Evolutionary conservation across 176 grass and related monocot genomes (phyloP).

Genomic region (Pontederia paniculata): DNA sequence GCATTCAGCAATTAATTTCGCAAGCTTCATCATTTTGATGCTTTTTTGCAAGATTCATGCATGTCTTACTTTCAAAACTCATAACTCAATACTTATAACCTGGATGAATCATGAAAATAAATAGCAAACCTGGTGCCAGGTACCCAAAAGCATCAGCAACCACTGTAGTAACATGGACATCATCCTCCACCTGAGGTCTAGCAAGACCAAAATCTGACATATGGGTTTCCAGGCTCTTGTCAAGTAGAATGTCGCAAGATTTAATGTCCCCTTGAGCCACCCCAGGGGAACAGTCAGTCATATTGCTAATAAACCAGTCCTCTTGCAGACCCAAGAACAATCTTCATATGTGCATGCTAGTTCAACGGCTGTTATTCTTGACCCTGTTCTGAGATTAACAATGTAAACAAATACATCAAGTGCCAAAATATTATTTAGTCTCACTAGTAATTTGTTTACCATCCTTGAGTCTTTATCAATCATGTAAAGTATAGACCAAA

Average conservation of each 20-base stretch:
- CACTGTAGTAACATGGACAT: conserved; percentile 63
- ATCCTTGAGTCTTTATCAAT: no score
- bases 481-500: no score
- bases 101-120: background rate
- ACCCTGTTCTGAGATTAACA: conserved; percentile 39
- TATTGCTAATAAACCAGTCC: conserved; percentile 84
- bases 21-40: no score
- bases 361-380: conserved; percentile 78
- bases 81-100: no score
- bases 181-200: conserved; percentile 64
- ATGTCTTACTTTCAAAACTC: no score
- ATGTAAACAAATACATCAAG: background rate
- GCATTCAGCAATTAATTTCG: no score
- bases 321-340: conserved; percentile 64
- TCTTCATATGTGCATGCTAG: conserved; percentile 94
- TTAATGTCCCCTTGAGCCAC: conserved; percentile 90
- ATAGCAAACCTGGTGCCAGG: conserved; percentile 60
- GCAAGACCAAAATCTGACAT: conserved; percentile 87
- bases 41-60: no score
- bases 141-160: conserved; percentile 88
- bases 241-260: conserved; percentile 90
- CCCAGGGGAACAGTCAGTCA: conserved; percentile 74
- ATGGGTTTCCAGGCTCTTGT: conserved; percentile 65
- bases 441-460: background rate
- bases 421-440: background rate